Conservation (phyloP, 306 rosid genomes). For the Dalbergia cultrata region DNA sequence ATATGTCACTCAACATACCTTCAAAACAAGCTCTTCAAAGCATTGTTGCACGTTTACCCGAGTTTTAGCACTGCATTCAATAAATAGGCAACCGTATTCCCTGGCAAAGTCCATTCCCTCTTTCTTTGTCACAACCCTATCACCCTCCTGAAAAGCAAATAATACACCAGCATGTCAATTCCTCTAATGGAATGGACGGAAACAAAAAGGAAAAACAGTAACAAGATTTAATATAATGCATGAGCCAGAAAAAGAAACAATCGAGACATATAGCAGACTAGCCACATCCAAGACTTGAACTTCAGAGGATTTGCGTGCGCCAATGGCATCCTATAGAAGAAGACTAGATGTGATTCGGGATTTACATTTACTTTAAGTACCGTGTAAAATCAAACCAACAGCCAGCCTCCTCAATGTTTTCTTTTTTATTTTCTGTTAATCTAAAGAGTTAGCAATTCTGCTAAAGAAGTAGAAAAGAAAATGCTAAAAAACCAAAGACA, state of each 20-base stretch:
- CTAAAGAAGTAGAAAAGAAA: constrained; percentile 30
- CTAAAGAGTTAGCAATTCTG: constrained; percentile 1
- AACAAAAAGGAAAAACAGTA: not conserved
- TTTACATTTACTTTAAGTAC: constrained; percentile 31
- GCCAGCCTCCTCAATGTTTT: constrained; percentile 2
- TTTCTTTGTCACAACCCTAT: constrained; percentile 87
- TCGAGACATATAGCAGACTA: not conserved
- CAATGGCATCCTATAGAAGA: not conserved
- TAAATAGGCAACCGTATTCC: constrained; percentile 90
- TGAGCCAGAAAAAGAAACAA: constrained; percentile 29
- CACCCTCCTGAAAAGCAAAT: constrained; percentile 73
- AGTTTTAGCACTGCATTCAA: constrained; percentile 97
- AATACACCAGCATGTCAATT: constrained; percentile 24
- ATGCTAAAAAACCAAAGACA: constrained; percentile 12
- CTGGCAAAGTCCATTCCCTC: constrained; percentile 91
- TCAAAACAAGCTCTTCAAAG: constrained; percentile 95
- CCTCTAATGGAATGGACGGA: constrained; percentile 16
- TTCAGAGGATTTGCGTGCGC: not conserved
- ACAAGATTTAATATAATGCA: constrained; percentile 30
- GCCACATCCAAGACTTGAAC: constrained; percentile 10
- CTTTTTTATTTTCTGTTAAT: not conserved
- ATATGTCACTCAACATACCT: constrained; percentile 59
- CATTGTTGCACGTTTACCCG: constrained; percentile 89
- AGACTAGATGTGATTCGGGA: not conserved
- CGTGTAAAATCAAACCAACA: not conserved